Conservation (phyloP, 148 eudicot genomes). For the Amaranthus palmeri region DNA sequence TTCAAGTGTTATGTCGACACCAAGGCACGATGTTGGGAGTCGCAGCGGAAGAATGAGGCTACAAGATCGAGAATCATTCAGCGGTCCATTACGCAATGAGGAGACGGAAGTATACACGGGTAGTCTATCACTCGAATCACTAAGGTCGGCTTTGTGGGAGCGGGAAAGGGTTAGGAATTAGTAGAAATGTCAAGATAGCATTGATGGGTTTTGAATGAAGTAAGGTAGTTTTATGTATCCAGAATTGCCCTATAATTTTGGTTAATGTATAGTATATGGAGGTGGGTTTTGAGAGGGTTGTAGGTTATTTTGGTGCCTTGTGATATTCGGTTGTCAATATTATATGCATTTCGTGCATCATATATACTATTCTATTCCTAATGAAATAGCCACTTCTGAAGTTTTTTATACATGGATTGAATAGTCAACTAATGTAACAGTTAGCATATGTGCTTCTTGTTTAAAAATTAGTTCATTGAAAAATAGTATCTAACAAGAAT, state of each 20-base stretch:
- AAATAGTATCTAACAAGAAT: background rate
- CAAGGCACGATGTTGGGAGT: constrained; percentile 50
- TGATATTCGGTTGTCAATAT: background rate
- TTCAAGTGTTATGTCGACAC: constrained; percentile 40
- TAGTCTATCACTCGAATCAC: constrained; percentile 37
- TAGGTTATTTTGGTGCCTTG: constrained; percentile 9
- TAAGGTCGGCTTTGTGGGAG: constrained; percentile 37
- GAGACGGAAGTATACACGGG: constrained; percentile 34
- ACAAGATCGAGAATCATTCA: constrained; percentile 21
- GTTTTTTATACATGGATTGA: background rate
- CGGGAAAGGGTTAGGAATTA: constrained; percentile 35
- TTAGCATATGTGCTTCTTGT: no score
- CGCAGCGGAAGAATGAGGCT: constrained; percentile 54
- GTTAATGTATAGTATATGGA: constrained; percentile 26
- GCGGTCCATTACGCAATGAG: constrained; percentile 28
- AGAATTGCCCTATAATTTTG: constrained; percentile 4
- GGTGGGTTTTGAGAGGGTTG: background rate
- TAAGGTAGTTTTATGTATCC: background rate
- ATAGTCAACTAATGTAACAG: no score
- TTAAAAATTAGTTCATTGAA: no score
- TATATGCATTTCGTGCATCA: constrained; percentile 17
- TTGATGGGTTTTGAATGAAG: background rate
- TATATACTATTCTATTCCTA: background rate
- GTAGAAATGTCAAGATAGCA: constrained; percentile 11
- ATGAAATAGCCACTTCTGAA: background rate